phyloP scores from a whole-genome alignment of 148 eudicot genomes.

The Fagopyrum homotropicum region DNA sequence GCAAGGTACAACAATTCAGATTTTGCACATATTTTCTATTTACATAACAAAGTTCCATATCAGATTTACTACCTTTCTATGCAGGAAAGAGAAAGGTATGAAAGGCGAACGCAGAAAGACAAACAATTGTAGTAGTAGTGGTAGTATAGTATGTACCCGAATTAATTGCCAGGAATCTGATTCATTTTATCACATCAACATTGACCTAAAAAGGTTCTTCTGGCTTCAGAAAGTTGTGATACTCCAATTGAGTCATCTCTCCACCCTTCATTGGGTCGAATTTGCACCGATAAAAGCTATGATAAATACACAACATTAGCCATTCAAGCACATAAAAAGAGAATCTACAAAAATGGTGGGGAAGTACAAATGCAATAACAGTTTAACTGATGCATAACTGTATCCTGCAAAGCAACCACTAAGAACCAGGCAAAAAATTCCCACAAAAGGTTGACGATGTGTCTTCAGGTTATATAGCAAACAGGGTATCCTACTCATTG shows the following conservation, averaged over 20 bases:
- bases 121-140: not conserved
- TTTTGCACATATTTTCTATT: not conserved
- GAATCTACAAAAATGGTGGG: not conserved
- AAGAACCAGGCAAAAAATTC: too few relatives aligned
- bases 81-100: not conserved
- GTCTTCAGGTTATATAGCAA: too few relatives aligned
- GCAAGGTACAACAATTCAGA: not conserved
- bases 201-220: conserved; percentile 52
- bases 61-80: not conserved
- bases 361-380: not conserved
- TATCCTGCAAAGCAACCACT: not conserved
- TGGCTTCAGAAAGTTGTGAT: conserved; percentile 76
- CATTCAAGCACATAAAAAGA: not conserved
- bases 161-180: not conserved
- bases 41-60: not conserved
- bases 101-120: not conserved
- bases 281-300: conserved; percentile 82
- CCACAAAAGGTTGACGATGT: too few relatives aligned
- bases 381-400: not conserved
- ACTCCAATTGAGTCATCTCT: conserved; percentile 87
- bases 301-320: conserved; percentile 7
- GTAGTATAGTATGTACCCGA: not conserved
- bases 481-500: not conserved
- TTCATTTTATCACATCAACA: too few relatives aligned
- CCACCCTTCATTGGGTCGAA: conserved; percentile 78